Evolutionary conservation across 352 stramenopile genomes (phyloP), one percentile per base, ranked within the genome.

Genomic region (Phytophthora rubi): DNA sequence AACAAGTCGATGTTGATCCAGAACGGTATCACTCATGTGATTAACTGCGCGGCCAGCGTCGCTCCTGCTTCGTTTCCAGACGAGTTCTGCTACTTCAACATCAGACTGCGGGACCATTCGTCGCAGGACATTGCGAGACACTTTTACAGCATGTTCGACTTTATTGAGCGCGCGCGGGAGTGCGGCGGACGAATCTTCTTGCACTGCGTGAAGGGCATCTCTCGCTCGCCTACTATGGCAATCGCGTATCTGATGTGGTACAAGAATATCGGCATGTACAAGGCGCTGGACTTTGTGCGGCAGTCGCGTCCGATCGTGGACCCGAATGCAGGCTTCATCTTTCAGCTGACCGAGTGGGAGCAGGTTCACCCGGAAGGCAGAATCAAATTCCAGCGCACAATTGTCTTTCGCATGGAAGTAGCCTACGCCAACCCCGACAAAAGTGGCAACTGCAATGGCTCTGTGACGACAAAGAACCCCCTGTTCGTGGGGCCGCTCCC

Each of bases 211-310:
- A 97, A 97, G 56, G 90, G 90, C 59, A 97, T 97, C 44, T 97
- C 90, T 28, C 77, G 90, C 37, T 97, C 90, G 1, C 90, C 90
- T 16, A 94, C 90, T 1, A 94, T 97, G 80, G 87, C 88, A 9
- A 96, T 97, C 59, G 90, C 88, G 58, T 95, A 97, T 59, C 76
- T 97, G 57, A 96, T 97, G 90, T 95, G 88, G 87, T 85, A 88
- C 77, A 94, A 94, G 70, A 73, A 83, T 21, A 90, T 95, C 42
- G 79, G 79, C 12, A 85, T 96, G 75, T 89, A 94, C 60, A 81
- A 93, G 62, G 87, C 90, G 13, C 75, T 96, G 44, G 87, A 96
- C 44, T 82, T 95, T 28, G 85, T 97, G 6, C 83, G 88, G 6
- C 79, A 90, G 58, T 80, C 86, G 13, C 77, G 90, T 0, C 86